Base-by-base conservation (phyloP, 495 filamentous ascomycete species). In the Penicillium steckii region DNA sequence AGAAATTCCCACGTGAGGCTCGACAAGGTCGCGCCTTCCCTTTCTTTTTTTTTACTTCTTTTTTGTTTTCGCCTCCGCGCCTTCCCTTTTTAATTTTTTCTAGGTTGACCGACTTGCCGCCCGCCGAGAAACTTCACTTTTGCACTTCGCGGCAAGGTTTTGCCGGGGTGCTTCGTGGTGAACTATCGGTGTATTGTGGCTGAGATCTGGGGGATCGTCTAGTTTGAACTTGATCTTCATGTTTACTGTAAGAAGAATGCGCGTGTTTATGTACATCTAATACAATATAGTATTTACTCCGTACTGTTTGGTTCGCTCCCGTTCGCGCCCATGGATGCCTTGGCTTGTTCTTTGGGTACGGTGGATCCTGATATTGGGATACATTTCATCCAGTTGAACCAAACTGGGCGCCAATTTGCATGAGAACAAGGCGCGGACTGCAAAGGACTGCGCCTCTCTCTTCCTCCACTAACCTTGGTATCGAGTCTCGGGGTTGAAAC, bases 1-100 rank as follows among this genome's bases (percentile, higher is more conserved):
- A 30, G 43, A 26, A 35, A 37, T 8, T 8, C 23, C 53, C 57
- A 60, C 57, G 53, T 52, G 59, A 58, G 50, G 55, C 44, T 37
- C 33, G 10, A 10, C 5, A 27, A 10, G 26, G 26, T 27, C 10
- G 26, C 26, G 26, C 26, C 26, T 27, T 27, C 26, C 26, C 10
- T 10, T 27, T 10, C 4, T 5, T 10, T 27, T 10, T 27, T 27
- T 27, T 10, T 27, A 5, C 10, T 10, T 27, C 26, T 27, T 27
- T 27, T n/a, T n/a, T n/a, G n/a, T n/a, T n/a, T n/a, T n/a, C n/a
- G n/a, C n/a, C n/a, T n/a, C n/a, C 26, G 26, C 26, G 26, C 26
- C 26, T 27, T 27, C 26, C 26, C 10, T 10, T 27, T 27, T 27
- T n/a, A n/a, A n/a, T n/a, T n/a, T n/a, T n/a, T n/a, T n/a, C n/a